Evolutionary conservation across 2,329 filamentous ascomycete species (phyloP), one percentile per base, ranked within the genome.

Genomic region (Aureobasidium sp.): DNA sequence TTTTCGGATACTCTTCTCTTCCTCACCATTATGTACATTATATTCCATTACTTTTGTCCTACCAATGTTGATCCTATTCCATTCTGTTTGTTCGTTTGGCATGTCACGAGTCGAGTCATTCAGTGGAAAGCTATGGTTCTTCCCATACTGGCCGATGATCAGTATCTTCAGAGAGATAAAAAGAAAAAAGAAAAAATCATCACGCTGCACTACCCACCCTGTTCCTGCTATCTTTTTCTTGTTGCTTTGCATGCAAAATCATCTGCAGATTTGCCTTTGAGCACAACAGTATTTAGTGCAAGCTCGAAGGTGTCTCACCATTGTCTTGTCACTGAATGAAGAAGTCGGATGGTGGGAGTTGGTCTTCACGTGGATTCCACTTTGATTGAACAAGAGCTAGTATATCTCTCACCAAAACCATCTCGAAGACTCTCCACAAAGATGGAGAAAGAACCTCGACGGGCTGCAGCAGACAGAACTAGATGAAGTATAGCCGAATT

Each of bases 21-120:
- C 48, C n/a, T 36, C 16, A 52, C 49, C 49, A 37, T 25, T 52
- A 52, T 52, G 49, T 52, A 52, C 49, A 52, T 52, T 52, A 52
- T 52, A 52, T 52, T 52, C 16, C 32, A 39, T 52, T 39, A 39
- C 49, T 39, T 52, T 27, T 37, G 32, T 52, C 48, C 25, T 7
- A 47, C 4, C 16, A 4, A 16, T 13, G 44, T 3, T 30, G 5
- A 11, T 15, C 11, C 30, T 11, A 8, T 6, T 7, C 8, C 44
- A 27, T 13, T 7, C 5, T 16, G 13, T 8, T 47, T 7, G n/a
- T 42, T 8, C n/a, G 10, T n/a, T 5, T 9, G 39, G 3, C 1
- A n/a, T 41, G 7, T 21, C 6, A 21, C n/a, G 16, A 41, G 16
- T 21, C n/a, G 16, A n/a, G n/a, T 15, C 34, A 37, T 3, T 15